Conservation (phyloP, 805 yeast species). For the Metschnikowia lunata region DNA sequence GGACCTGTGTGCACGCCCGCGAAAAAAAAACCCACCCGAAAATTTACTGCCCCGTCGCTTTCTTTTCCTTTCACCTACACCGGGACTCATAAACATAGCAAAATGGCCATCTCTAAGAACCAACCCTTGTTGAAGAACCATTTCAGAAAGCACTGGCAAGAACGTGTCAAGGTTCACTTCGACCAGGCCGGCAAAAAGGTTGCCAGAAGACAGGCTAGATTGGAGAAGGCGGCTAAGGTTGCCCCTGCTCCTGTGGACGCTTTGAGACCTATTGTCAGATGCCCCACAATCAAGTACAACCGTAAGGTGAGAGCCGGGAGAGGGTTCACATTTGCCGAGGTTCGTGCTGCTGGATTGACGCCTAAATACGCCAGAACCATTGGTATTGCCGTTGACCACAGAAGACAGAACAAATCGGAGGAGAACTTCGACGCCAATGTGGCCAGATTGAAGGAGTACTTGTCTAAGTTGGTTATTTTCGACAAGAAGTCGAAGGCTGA, state of each 20-base stretch:
- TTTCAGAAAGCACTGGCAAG: slow-evolving; percentile 99
- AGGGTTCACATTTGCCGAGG: slow-evolving; percentile 97
- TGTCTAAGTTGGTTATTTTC: slow-evolving; percentile 91
- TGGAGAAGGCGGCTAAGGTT: slow-evolving; percentile 84
- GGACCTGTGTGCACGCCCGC: slow-evolving; percentile 2
- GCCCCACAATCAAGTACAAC: slow-evolving; percentile 98
- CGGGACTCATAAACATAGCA: slow-evolving; percentile 6
- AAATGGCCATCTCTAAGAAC: slow-evolving; percentile 94
- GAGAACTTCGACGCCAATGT: slow-evolving; percentile 95
- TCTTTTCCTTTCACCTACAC: slow-evolving; percentile 12
- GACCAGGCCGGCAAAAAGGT: slow-evolving; percentile 99
- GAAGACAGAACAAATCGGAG: slow-evolving; percentile 97
- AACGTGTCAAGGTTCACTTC: slow-evolving; percentile 98
- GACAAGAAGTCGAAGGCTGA: slow-evolving; percentile 80
- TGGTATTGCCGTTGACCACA: slow-evolving; percentile 99
- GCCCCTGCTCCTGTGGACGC: slow-evolving; percentile 98
- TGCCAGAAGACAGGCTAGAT: slow-evolving; percentile 93
- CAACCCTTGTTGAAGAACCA: slow-evolving; percentile 99
- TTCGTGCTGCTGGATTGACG: slow-evolving; percentile 94
- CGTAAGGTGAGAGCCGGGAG: slow-evolving; percentile 99
- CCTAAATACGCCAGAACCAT: slow-evolving; percentile 93
- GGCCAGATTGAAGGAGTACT: slow-evolving; percentile 94
- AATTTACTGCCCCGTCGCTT: background rate
- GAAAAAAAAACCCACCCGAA: slow-evolving; percentile 4
- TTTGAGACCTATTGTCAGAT: slow-evolving; percentile 96